phyloP scores from a whole-genome alignment of 2,329 filamentous ascomycete genomes.

The Chalaropsis ovoidea region DNA sequence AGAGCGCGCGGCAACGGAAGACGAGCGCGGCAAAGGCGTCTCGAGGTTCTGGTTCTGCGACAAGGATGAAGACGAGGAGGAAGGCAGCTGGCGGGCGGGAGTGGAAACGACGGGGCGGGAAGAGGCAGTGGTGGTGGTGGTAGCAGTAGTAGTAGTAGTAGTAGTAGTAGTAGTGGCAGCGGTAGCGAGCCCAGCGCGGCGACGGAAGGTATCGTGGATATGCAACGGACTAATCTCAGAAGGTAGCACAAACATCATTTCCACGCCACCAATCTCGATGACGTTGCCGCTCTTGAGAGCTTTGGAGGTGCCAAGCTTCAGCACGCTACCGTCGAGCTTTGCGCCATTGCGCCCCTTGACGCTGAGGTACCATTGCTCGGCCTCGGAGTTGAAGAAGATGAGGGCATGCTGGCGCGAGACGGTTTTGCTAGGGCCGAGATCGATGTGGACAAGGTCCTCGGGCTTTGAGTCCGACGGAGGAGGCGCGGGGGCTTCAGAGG shows the following conservation, averaged over 20 bases:
- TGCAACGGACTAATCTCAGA: slow-evolving; percentile 55
- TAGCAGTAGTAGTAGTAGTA: too few species aligned
- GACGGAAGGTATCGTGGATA: slow-evolving; percentile 59
- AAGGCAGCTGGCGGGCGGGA: slow-evolving; percentile 12
- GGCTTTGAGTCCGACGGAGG: slow-evolving; percentile 29
- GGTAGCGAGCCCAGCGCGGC: slow-evolving; percentile 48
- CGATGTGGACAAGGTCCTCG: slow-evolving; percentile 62
- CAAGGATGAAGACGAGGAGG: slow-evolving; percentile 23
- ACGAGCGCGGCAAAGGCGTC: slow-evolving; percentile 22
- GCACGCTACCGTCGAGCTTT: slow-evolving; percentile 61
- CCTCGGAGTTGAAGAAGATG: slow-evolving; percentile 59
- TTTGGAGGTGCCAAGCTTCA: slow-evolving; percentile 57
- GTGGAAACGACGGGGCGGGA: slow-evolving; percentile 25
- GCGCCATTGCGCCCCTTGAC: slow-evolving; percentile 90
- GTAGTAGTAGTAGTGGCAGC: too few species aligned
- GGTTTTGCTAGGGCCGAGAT: slow-evolving; percentile 74
- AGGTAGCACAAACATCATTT: slow-evolving; percentile 99
- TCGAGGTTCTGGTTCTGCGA: slow-evolving; percentile 24
- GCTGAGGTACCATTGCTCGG: slow-evolving; percentile 68
- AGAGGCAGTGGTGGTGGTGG: too few species aligned
- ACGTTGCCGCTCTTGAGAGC: slow-evolving; percentile 76
- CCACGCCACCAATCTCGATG: slow-evolving; percentile 80
- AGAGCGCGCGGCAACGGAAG: slow-evolving; percentile 19
- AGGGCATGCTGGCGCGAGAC: slow-evolving; percentile 67
- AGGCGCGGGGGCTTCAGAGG: not conserved